A percentile compares a stretch with the other conserved stretches of the same genome.
Conservation (phyloP, 1,284 basidiomycete genomes). For the Somion occarium region DNA sequence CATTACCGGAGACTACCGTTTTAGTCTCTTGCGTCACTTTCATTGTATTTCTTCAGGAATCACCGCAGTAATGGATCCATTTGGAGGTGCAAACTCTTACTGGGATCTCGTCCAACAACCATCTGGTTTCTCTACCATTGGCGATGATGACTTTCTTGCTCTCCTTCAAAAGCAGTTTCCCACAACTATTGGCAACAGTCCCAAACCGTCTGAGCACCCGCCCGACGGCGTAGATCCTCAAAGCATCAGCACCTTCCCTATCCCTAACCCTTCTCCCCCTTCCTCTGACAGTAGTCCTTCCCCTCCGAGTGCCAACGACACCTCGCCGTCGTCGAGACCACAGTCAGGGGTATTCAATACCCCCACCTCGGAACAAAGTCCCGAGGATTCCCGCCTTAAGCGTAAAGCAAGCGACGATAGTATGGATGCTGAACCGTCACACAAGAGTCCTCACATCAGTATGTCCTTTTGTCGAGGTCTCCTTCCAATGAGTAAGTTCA, state of each 20-base stretch:
- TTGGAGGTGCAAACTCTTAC: conserved; percentile 36
- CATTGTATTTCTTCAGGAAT: not conserved
- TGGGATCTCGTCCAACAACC: conserved; percentile 66
- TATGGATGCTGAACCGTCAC: conserved; percentile 51
- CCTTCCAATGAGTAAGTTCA: not conserved
- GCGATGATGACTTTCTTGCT: conserved; percentile 74
- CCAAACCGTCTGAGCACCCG: conserved; percentile 23
- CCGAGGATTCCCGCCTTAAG: conserved; percentile 50
- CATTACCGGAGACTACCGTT: not conserved
- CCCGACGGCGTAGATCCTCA: conserved; percentile 53
- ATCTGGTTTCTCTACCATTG: conserved; percentile 54
- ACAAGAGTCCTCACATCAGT: conserved; percentile 64
- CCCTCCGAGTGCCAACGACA: conserved; percentile 46
- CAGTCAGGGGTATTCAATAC: conserved; percentile 29
- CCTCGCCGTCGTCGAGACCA: conserved; percentile 25
- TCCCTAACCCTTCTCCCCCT: conserved; percentile 42
- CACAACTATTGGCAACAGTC: conserved; percentile 20
- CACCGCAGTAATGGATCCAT: conserved; percentile 28
- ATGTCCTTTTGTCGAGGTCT: conserved; percentile 21
- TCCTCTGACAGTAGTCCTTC: conserved; percentile 65
- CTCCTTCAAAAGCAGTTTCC: conserved; percentile 71
- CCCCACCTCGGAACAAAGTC: conserved; percentile 21
- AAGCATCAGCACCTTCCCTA: conserved; percentile 36
- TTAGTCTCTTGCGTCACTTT: conserved; percentile 1
- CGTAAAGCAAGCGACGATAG: conserved; percentile 66